Conservation (phyloP, 2,329 filamentous ascomycete species). For the Lithohypha guttulata region DNA sequence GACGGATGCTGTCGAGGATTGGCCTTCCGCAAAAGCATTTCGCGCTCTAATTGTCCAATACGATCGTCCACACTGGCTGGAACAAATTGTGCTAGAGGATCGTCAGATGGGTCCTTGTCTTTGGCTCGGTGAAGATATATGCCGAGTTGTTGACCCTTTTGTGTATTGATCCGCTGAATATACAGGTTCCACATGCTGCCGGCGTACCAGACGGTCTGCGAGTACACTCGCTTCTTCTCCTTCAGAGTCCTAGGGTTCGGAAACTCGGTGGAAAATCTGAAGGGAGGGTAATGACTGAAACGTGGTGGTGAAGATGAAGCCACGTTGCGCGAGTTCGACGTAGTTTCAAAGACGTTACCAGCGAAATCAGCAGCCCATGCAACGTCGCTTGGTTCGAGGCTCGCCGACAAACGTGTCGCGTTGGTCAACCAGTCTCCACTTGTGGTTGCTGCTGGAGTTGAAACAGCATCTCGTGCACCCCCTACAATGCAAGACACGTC, state of each 20-base stretch:
- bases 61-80: slow-evolving; percentile 41
- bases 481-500: slow-evolving; percentile 48
- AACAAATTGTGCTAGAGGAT: slow-evolving; percentile 26
- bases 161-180: slow-evolving; percentile 47
- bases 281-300: slow-evolving; percentile 47
- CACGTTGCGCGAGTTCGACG: slow-evolving; percentile 13
- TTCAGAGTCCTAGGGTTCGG: slow-evolving; percentile 46
- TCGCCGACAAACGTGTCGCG: slow-evolving; percentile 37
- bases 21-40: slow-evolving; percentile 37
- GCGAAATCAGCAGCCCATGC: slow-evolving; percentile 47
- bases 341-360: slow-evolving; percentile 29
- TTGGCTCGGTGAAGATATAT: slow-evolving; percentile 51
- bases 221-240: slow-evolving; percentile 50
- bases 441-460: slow-evolving; percentile 36
- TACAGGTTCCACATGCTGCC: slow-evolving; percentile 53
- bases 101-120: slow-evolving; percentile 39
- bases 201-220: slow-evolving; percentile 48
- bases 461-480: slow-evolving; percentile 42
- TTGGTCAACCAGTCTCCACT: slow-evolving; percentile 26
- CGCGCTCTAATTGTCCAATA: slow-evolving; percentile 44
- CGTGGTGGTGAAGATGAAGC: slow-evolving; percentile 17
- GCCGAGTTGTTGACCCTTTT: slow-evolving; percentile 46
- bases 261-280: slow-evolving; percentile 49
- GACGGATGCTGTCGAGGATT: slow-evolving; percentile 19
- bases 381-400: slow-evolving; percentile 43